Percentiles rank a stretch among this genome's conserved stretches.
Evolutionary conservation across 2,329 filamentous ascomycete genomes (phyloP).

Genomic region (Chrysosporium queenslandicum): DNA sequence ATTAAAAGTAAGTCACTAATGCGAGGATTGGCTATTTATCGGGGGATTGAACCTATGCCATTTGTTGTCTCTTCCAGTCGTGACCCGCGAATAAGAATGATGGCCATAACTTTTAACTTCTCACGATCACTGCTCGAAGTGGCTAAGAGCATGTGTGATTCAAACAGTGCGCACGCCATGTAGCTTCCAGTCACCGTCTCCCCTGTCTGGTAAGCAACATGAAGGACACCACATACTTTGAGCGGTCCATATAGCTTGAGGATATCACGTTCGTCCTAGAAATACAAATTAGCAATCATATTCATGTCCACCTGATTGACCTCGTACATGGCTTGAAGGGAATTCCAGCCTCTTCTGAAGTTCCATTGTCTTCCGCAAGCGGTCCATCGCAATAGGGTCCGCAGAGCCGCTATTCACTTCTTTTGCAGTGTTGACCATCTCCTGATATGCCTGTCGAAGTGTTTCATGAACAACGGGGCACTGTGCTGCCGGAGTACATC

Average conservation of each 20-base stretch:
- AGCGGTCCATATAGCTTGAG: constrained; percentile 73
- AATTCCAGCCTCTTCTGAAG: constrained; percentile 74
- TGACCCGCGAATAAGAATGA: constrained; percentile 41
- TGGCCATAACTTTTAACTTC: constrained; percentile 63
- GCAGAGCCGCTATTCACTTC: constrained; percentile 80
- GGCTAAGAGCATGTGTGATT: constrained; percentile 67
- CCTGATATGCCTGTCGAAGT: constrained; percentile 61
- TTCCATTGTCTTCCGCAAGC: constrained; percentile 72
- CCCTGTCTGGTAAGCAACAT: constrained; percentile 69
- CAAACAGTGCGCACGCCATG: constrained; percentile 77
- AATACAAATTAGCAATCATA: constrained; percentile 17
- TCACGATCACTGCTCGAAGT: constrained; percentile 53
- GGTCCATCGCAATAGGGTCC: constrained; percentile 57
- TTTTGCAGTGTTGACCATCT: constrained; percentile 62
- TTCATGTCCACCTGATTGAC: background rate
- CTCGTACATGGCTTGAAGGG: constrained; percentile 51
- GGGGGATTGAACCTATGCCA: constrained; percentile 26
- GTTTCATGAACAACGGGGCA: constrained; percentile 74
- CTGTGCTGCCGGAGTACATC: constrained; percentile 71
- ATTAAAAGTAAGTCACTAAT: constrained; percentile 13
- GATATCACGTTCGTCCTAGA: constrained; percentile 36
- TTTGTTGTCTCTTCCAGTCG: constrained; percentile 30
- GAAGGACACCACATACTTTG: constrained; percentile 68
- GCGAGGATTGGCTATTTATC: background rate
- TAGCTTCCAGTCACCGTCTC: constrained; percentile 64